Evolutionary conservation across 805 yeast species (phyloP).

Genomic region (Saccharomycopsis fodiens): DNA sequence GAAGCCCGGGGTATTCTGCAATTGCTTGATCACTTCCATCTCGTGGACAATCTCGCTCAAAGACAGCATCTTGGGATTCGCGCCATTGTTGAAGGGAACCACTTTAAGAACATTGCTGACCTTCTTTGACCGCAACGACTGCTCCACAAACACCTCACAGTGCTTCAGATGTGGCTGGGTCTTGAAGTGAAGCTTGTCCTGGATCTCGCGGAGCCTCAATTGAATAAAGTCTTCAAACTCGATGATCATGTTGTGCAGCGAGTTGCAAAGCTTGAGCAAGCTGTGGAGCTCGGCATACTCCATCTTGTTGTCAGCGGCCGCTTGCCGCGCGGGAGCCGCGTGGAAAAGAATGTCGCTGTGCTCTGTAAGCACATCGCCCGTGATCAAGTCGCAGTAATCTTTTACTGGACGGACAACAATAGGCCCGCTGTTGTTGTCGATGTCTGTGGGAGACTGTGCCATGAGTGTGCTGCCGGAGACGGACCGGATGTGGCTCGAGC

Average conservation of each 20-base stretch:
- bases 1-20: slow-evolving; percentile 38
- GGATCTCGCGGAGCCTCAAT: slow-evolving; percentile 9
- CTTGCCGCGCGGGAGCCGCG: slow-evolving; percentile 17
- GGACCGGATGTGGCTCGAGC: neutral
- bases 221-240: slow-evolving; percentile 18
- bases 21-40: slow-evolving; percentile 33
- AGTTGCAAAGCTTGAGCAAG: slow-evolving; percentile 17
- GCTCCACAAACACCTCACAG: slow-evolving; percentile 15
- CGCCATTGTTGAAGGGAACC: slow-evolving; percentile 43
- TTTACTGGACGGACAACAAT: neutral
- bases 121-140: slow-evolving; percentile 5
- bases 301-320: slow-evolving; percentile 13
- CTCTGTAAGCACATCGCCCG: slow-evolving; percentile 3
- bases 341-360: slow-evolving; percentile 5
- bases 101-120: slow-evolving; percentile 35
- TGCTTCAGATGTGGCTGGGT: slow-evolving; percentile 1
- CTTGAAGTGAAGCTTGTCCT: slow-evolving; percentile 8
- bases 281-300: slow-evolving; percentile 10
- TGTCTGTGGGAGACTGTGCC: neutral
- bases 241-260: slow-evolving; percentile 15
- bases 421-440: slow-evolving; percentile 3
- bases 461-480: neutral
- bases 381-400: slow-evolving; percentile 1
- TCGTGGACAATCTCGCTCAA: slow-evolving; percentile 40
- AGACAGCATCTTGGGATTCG: slow-evolving; percentile 24